These are phyloP conservation scores for Steccherinum ochraceum DNA, from an alignment of 768 basidiomycete species.

Conservation along the genomic window DNA sequence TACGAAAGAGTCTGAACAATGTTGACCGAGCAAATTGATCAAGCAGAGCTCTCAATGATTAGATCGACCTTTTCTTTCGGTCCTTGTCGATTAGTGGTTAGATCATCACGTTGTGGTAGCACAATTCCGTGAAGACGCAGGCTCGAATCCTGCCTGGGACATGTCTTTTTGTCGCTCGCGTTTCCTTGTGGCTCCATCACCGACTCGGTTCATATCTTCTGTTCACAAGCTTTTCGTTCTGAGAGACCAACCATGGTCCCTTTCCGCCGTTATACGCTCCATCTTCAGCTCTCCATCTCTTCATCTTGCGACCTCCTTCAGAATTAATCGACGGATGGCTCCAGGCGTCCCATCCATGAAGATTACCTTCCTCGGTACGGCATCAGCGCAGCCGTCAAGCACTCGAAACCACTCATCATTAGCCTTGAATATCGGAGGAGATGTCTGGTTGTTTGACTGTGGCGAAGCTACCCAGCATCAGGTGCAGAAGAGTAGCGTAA, in stretches of 20 bases:
- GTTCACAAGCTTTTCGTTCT: too few species aligned
- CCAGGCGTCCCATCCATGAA: slow-evolving; percentile 28
- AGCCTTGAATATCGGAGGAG: slow-evolving; percentile 56
- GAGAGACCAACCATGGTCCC: not conserved
- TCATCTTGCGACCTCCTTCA: not conserved
- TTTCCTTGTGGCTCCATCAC: too few species aligned
- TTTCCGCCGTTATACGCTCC: not conserved
- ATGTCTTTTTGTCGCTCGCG: not conserved
- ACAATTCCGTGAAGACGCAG: not conserved
- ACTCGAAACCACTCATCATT: slow-evolving; percentile 76
- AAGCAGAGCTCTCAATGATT: too few species aligned
- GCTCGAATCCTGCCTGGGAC: slow-evolving; percentile 1
- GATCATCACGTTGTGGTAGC: slow-evolving; percentile 1
- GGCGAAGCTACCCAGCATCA: slow-evolving; percentile 81
- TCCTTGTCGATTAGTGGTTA: slow-evolving; percentile 1
- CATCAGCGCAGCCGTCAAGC: slow-evolving; percentile 73
- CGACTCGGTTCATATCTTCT: too few species aligned
- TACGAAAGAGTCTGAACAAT: too few species aligned
- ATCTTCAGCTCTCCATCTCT: too few species aligned
- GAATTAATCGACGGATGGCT: not conserved
- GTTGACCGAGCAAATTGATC: too few species aligned
- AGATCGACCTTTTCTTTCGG: not conserved
- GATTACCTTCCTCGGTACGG: slow-evolving; percentile 75
- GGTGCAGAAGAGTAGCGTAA: slow-evolving; percentile 64
- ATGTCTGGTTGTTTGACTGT: slow-evolving; percentile 84